Percentiles rank a stretch among this genome's conserved stretches.
These are phyloP conservation scores for Pseudotsuga menziesii DNA, from an alignment of 75 land plant genomes.

Conservation along the genomic window DNA sequence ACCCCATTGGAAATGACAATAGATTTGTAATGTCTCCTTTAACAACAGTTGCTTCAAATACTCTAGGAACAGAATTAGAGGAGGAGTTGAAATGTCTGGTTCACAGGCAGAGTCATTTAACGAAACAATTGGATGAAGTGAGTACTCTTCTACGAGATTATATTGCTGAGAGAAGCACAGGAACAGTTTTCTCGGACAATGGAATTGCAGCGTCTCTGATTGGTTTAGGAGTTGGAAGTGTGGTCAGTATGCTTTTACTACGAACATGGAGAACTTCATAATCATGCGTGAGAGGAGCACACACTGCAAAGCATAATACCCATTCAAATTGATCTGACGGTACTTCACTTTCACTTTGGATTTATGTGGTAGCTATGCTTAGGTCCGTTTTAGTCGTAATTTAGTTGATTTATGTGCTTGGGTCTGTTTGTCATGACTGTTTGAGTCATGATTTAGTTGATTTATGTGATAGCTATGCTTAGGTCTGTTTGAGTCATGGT, in stretches of 20 bases:
- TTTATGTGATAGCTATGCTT: no score
- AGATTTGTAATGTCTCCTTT: background rate
- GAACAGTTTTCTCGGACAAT: background rate
- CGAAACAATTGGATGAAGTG: slow-evolving; percentile 11
- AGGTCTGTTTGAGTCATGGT: no score
- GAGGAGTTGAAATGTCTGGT: slow-evolving; percentile 3
- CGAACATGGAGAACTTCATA: slow-evolving; percentile 1
- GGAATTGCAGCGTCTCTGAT: slow-evolving; percentile 9
- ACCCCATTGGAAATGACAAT: background rate
- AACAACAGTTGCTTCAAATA: slow-evolving; percentile 1
- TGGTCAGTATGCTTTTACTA: background rate
- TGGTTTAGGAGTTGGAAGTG: background rate
- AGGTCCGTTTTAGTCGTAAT: no score
- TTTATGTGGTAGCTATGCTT: no score
- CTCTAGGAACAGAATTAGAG: slow-evolving; percentile 3
- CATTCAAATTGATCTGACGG: no score
- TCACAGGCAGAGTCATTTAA: slow-evolving; percentile 13
- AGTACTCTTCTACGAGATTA: slow-evolving; percentile 5
- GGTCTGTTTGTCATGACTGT: no score
- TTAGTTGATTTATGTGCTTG: no score
- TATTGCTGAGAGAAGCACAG: background rate
- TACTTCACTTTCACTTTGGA: no score
- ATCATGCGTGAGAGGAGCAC: no score
- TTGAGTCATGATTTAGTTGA: no score
- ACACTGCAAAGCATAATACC: no score